Evolutionary conservation across 2,329 filamentous ascomycete genomes (phyloP), one percentile per base, ranked within the genome.

Genomic region (Exophiala alcalophila): DNA sequence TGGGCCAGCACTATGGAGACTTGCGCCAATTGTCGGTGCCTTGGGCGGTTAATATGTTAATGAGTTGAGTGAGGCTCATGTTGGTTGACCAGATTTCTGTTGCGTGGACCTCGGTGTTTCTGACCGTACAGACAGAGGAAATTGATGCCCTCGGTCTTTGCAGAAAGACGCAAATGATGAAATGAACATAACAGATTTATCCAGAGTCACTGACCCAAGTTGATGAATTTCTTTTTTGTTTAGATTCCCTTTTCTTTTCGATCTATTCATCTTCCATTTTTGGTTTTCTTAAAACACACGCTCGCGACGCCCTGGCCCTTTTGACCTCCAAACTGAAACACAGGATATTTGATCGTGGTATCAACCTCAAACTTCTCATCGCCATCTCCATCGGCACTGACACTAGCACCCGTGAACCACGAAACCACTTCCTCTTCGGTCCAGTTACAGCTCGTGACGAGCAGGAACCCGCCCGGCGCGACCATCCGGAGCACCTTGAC

Each of bases 391-490:
- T 25, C 29, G 14, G 9, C 18, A 49, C 55, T n/a, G 33, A 53
- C 56, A 19, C 53, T 50, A 14, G 47, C 65, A 2, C 65, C 69
- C 36, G 76, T 80, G 61, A 97, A 92, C 89, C 91, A 97, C 11
- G 67, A 68, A 47, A 76, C 71, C 57, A 98, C 67, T 70, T 98
- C 92, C 27, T 81, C 77, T 69, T 92, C 89, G 1, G 91, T 97
- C 92, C 92, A 98, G 67, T 98, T 98, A 64, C 92, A 98, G 65
- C 89, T 96, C 40, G 92, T 97, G 40, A 98, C 79, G 47, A 96
- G 66, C 56, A 97, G 77, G 16, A 87, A 71, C 0, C 87, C 87
- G 1, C 82, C 83, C 1, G 66, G 68, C 56, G 78, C 80, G 37
- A 97, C 75, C 51, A 97, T 72, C 19, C 65, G 67, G 49, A 82